These are phyloP conservation scores for Tricholoma flavovirens DNA, from an alignment of 768 basidiomycete species.

Conservation along the genomic window DNA sequence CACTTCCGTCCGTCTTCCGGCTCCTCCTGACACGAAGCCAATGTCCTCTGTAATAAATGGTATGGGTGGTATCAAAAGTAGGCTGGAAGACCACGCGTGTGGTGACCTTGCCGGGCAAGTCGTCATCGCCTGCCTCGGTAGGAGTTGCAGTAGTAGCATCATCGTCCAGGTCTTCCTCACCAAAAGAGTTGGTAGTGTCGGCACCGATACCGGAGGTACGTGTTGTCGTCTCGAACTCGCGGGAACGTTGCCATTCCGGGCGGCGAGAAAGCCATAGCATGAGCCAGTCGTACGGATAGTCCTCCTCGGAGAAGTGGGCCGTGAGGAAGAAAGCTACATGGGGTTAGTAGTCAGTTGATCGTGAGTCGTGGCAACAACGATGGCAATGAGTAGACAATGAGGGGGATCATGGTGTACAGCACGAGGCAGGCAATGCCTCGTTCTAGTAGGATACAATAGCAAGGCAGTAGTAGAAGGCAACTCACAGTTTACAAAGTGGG, in stretches of 20 bases:
- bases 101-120: constrained; percentile 56
- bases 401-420: constrained; percentile 6
- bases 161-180: constrained; percentile 44
- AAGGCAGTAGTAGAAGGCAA: not conserved
- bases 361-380: constrained; percentile 16
- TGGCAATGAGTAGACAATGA: constrained; percentile 4
- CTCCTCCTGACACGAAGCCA: constrained; percentile 74
- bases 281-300: constrained; percentile 87
- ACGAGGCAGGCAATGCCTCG: not conserved
- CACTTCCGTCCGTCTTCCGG: constrained; percentile 62
- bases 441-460: not conserved
- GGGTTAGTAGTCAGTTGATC: constrained; percentile 20
- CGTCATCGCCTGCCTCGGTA: constrained; percentile 25
- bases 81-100: constrained; percentile 87
- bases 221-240: constrained; percentile 86
- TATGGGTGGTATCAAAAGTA: constrained; percentile 82
- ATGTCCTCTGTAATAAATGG: constrained; percentile 81
- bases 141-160: constrained; percentile 10
- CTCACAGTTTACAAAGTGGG: constrained; percentile 85
- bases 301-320: constrained; percentile 86
- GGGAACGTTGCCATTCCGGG: constrained; percentile 82
- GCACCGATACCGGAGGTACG: constrained; percentile 60
- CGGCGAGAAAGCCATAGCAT: constrained; percentile 86
- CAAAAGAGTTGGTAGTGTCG: constrained; percentile 52
- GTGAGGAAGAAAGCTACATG: constrained; percentile 77